Base-by-base conservation (phyloP, 176 grass and related monocot genomes). In the Paspalum notatum region DNA sequence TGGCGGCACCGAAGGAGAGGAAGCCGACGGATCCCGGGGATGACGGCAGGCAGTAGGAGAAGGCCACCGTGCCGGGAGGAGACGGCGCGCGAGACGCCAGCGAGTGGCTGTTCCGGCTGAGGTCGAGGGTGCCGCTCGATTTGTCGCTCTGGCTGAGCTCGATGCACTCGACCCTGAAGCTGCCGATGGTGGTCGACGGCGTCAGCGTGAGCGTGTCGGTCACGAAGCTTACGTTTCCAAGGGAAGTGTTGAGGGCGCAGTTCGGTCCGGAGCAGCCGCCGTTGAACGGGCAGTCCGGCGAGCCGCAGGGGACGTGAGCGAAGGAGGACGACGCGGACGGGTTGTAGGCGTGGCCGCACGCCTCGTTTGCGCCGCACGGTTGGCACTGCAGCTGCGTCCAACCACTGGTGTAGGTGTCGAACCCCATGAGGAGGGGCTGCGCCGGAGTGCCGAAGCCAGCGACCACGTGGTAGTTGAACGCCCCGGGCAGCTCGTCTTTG, bases 101-200 rank as follows among this genome's bases (percentile, higher is more conserved):
- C 13, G 80, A 82, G 80, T 82, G 80, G 56, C 80, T 73, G 57
- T 82, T 18, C 56, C 68, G 27, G 68, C 80, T 82, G 45, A 82
- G 80, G 80, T 82, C 80, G 12, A 82, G 80, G 68, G 73, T 42
- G 1, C 80, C 80, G 5, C 68, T 18, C 0, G 68, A 63, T 12
- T 16, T 12, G 8, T 82, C 57, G 0, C 0, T 7, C 2, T 44
- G 22, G 8, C 55, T 44, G 8, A 10, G 59, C n/a, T 73, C 68
- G 2, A 82, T 5, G 37, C 80, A 82, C 27, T 5, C 68, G 27
- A 82, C 63, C 80, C 68, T 62, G 45, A 82, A 63, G 13, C 9
- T 42, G 0, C 52, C 20, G 20, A 52, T 8, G 13, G 37, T 42
- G 12, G 13, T 12, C n/a, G 13, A 52, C 44, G 57, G 14, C 8